Conservation (phyloP, 441 rosid species). For the Sinapis alba region DNA sequence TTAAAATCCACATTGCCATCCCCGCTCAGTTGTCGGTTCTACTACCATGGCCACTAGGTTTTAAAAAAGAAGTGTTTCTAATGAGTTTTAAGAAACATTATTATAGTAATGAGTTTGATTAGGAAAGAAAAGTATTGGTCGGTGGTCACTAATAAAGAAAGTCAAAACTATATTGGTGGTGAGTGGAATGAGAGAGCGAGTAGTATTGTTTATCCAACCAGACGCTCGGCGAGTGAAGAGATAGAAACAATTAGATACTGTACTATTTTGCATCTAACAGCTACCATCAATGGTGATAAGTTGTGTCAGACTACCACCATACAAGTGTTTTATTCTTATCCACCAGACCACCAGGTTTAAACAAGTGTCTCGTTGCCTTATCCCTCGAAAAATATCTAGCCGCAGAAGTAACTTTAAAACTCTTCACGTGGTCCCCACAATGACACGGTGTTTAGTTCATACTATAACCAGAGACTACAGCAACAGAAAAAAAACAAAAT, state of each 20-base stretch:
- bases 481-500: background rate
- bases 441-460: constrained; percentile 2
- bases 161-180: background rate
- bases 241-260: constrained; percentile 3
- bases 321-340: constrained; percentile 29
- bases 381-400: constrained; percentile 35
- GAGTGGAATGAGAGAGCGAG: constrained; percentile 29
- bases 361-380: constrained; percentile 30
- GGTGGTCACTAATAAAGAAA: background rate
- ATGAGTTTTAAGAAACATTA: too few relatives aligned
- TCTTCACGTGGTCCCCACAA: constrained; percentile 8
- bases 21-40: too few relatives aligned
- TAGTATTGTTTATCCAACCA: background rate
- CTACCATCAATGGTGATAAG: background rate
- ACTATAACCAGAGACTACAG: background rate
- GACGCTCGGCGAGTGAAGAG: constrained; percentile 20
- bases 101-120: background rate
- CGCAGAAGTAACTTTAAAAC: background rate
- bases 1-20: too few relatives aligned
- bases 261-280: constrained; percentile 21
- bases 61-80: too few relatives aligned
- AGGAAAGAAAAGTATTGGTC: background rate
- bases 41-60: too few relatives aligned
- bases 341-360: constrained; percentile 20
- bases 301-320: constrained; percentile 24